phyloP scores from a whole-genome alignment of 106 monocot species.

The Dioscorea dumetorum region DNA sequence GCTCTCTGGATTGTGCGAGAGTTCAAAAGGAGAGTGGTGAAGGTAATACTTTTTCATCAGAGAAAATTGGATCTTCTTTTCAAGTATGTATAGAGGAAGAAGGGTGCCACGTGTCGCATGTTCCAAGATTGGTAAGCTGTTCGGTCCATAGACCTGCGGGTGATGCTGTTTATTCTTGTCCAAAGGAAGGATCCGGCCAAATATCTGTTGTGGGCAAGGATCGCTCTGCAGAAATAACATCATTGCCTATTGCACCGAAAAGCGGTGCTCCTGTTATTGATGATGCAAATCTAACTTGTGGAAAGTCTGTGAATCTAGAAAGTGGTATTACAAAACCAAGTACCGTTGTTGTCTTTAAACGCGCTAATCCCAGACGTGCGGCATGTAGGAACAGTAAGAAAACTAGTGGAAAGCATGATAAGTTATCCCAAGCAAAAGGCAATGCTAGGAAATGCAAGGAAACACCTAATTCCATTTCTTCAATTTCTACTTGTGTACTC shows the following conservation, averaged over 20 bases:
- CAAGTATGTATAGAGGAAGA: too few relatives aligned
- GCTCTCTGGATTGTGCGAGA: too few relatives aligned
- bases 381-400: constrained; percentile 30
- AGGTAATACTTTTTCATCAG: too few relatives aligned
- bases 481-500: constrained; percentile 5
- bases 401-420: constrained; percentile 14
- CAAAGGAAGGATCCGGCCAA: too few relatives aligned
- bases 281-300: neutral
- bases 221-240: neutral
- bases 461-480: neutral
- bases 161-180: too few relatives aligned
- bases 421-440: constrained; percentile 10
- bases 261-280: constrained; percentile 3
- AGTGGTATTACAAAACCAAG: constrained; percentile 9
- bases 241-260: neutral
- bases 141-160: too few relatives aligned
- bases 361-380: constrained; percentile 57
- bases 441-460: constrained; percentile 20
- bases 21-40: too few relatives aligned
- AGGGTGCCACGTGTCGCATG: too few relatives aligned
- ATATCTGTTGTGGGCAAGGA: too few relatives aligned
- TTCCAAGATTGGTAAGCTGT: too few relatives aligned
- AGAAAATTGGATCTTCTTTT: too few relatives aligned
- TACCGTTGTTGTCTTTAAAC: constrained; percentile 26
- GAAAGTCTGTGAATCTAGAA: constrained; percentile 9